Percentiles rank a stretch among this genome's conserved stretches.
Conservation (phyloP, 441 rosid species). For the Capsella rubella region DNA sequence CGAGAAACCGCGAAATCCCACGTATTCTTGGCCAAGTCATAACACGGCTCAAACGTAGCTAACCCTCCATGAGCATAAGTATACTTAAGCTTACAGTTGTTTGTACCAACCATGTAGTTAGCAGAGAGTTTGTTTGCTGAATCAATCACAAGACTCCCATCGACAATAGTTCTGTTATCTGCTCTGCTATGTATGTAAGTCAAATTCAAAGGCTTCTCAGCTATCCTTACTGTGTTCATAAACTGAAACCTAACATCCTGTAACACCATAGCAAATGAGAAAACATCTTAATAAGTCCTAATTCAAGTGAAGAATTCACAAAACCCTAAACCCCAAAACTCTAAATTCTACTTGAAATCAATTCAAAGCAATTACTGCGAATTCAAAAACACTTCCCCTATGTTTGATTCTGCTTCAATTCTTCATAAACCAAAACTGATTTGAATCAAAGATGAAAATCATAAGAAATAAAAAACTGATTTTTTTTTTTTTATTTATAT, state of each 20-base stretch:
- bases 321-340: neutral
- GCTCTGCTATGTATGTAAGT: conserved; percentile 83
- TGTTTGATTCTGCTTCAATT: neutral
- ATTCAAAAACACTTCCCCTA: neutral
- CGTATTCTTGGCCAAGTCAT: conserved; percentile 74
- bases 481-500: too few species aligned
- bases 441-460: neutral
- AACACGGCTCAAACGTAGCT: conserved; percentile 81
- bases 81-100: conserved; percentile 87
- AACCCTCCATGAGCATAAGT: conserved; percentile 67
- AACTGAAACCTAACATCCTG: conserved; percentile 98
- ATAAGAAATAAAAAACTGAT: neutral
- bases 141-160: conserved; percentile 71
- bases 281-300: neutral
- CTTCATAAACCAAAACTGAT: neutral
- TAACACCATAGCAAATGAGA: neutral
- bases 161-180: conserved; percentile 74
- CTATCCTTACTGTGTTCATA: conserved; percentile 79
- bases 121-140: conserved; percentile 84
- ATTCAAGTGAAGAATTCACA: neutral
- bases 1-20: conserved; percentile 87
- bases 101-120: conserved; percentile 77
- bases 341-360: neutral
- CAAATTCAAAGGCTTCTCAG: conserved; percentile 83
- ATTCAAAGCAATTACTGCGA: neutral